These are phyloP conservation scores for Phaffomyces antillensis DNA, from an alignment of 805 yeast genomes.

Conservation along the genomic window DNA sequence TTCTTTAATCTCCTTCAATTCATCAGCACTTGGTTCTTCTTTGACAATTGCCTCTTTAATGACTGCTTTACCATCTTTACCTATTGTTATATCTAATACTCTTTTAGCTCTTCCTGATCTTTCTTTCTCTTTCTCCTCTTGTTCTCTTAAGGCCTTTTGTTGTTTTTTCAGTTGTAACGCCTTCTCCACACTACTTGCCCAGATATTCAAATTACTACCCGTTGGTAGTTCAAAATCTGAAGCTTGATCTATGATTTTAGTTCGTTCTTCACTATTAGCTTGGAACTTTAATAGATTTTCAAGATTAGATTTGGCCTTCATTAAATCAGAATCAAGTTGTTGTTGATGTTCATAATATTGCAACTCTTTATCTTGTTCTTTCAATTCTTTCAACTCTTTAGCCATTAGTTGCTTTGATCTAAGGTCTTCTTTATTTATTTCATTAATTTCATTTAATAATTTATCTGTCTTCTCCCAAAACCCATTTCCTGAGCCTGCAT, in stretches of 20 bases:
- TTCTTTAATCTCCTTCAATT: constrained; percentile 24
- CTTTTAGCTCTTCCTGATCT: constrained; percentile 68
- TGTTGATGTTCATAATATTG: constrained; percentile 34
- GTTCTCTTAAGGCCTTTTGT: constrained; percentile 62
- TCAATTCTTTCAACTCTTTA: constrained; percentile 33
- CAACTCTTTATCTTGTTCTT: constrained; percentile 36
- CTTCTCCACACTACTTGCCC: constrained; percentile 82
- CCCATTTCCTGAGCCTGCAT: constrained; percentile 57
- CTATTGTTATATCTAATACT: constrained; percentile 70
- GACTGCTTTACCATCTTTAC: constrained; percentile 69
- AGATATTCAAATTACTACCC: constrained; percentile 46
- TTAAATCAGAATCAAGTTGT: constrained; percentile 48
- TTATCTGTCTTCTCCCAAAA: constrained; percentile 63
- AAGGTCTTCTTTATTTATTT: constrained; percentile 28
- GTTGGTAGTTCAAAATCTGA: constrained; percentile 73
- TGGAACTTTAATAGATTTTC: constrained; percentile 75
- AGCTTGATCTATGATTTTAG: constrained; percentile 87
- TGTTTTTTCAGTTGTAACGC: constrained; percentile 84
- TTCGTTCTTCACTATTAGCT: constrained; percentile 81
- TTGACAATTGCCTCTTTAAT: constrained; percentile 29
- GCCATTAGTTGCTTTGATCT: constrained; percentile 33
- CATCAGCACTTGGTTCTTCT: constrained; percentile 32
- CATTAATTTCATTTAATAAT: constrained; percentile 40
- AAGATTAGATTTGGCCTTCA: constrained; percentile 65
- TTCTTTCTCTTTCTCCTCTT: constrained; percentile 50